Evolutionary conservation across 148 eudicot genomes (phyloP).

Genomic region (Cornus kousa): DNA sequence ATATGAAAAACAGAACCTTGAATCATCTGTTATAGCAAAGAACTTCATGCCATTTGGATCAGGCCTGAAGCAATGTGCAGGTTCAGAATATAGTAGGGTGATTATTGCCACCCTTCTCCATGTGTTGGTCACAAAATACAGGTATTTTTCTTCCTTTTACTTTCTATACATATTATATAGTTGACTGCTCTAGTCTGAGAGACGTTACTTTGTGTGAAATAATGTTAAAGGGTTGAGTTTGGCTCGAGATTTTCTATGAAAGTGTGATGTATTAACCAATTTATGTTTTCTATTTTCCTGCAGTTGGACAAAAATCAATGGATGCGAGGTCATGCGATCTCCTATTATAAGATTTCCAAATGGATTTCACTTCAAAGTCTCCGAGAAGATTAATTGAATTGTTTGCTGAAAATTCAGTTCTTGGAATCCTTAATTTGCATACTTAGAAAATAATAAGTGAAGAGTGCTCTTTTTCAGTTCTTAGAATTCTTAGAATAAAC

Average conservation of each 20-base stretch:
- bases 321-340: constrained; percentile 19
- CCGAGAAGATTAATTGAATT: background rate
- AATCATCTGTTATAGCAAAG: constrained; percentile 15
- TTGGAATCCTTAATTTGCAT: too few relatives aligned
- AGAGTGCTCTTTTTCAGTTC: too few relatives aligned
- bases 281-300: too few relatives aligned
- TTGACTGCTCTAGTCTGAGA: too few relatives aligned
- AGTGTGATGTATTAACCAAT: too few relatives aligned
- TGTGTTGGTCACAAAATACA: constrained; percentile 31
- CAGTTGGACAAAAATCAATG: constrained; percentile 26
- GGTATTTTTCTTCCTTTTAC: constrained; percentile 5
- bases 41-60: constrained; percentile 30
- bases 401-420: too few relatives aligned
- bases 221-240: too few relatives aligned
- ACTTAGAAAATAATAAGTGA: too few relatives aligned
- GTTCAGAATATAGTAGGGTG: constrained; percentile 30
- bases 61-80: constrained; percentile 36
- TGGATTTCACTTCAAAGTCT: constrained; percentile 27
- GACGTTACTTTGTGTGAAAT: too few relatives aligned
- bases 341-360: constrained; percentile 21
- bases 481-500: too few relatives aligned
- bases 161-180: background rate
- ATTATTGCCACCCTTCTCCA: constrained; percentile 22
- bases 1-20: constrained; percentile 13
- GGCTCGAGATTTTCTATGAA: too few relatives aligned